phyloP scores from a whole-genome alignment of 352 stramenopile genomes.

The Aphanomyces invadans region DNA sequence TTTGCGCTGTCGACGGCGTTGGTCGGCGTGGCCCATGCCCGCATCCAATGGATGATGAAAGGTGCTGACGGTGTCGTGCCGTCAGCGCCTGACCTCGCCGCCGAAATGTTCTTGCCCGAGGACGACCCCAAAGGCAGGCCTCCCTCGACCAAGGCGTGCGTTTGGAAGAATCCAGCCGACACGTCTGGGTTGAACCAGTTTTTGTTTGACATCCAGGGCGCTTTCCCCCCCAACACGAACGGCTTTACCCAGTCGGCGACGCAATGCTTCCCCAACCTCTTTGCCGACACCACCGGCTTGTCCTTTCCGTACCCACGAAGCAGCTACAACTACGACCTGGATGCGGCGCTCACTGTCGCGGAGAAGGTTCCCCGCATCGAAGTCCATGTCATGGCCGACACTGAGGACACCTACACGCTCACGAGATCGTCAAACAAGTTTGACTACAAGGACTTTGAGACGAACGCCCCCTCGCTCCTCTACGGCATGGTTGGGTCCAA shows the following conservation, averaged over 20 bases:
- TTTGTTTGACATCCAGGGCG: background rate
- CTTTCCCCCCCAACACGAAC: background rate
- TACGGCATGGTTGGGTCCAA: background rate
- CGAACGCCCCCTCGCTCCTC: background rate
- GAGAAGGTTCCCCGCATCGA: too few relatives aligned
- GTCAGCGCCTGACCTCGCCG: background rate
- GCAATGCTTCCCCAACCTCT: background rate
- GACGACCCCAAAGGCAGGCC: background rate
- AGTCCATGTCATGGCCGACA: too few relatives aligned
- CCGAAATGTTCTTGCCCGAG: background rate
- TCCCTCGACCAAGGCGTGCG: too few relatives aligned
- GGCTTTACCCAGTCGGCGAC: background rate
- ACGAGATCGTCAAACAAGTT: background rate
- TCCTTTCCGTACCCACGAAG: background rate
- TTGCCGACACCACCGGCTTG: background rate
- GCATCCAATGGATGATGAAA: background rate
- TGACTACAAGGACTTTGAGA: background rate
- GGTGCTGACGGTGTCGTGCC: background rate
- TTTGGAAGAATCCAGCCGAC: too few relatives aligned
- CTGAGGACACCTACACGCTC: background rate
- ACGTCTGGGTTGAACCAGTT: too few relatives aligned
- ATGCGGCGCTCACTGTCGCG: too few relatives aligned
- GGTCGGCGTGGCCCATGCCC: background rate
- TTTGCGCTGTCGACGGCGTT: background rate
- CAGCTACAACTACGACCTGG: background rate